Conservation (phyloP, 768 basidiomycete genomes). For the Suillus subaureus region DNA sequence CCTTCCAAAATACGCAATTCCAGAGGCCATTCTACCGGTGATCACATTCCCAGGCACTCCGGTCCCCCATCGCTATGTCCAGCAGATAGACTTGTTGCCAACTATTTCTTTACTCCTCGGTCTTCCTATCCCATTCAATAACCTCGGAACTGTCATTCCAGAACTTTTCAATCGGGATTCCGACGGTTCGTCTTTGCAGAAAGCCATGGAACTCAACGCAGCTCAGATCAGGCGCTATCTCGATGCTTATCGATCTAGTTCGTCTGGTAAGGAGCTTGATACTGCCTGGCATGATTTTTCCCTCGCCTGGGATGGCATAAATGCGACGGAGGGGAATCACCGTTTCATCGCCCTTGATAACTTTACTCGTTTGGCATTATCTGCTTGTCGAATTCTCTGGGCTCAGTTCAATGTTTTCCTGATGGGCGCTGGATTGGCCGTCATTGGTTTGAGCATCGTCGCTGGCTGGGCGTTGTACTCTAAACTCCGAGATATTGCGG, state of each 20-base stretch:
- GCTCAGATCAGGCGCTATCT: slow-evolving; percentile 50
- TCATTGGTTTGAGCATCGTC: no score
- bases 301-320: slow-evolving; percentile 43
- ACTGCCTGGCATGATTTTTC: slow-evolving; percentile 58
- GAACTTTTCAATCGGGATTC: slow-evolving; percentile 73
- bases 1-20: slow-evolving; percentile 36
- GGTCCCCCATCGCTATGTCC: slow-evolving; percentile 61
- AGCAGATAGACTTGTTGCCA: slow-evolving; percentile 94
- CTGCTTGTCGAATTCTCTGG: no score
- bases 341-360: no score
- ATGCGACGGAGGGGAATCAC: neutral
- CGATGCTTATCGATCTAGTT: slow-evolving; percentile 68
- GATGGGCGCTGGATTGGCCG: no score
- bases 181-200: slow-evolving; percentile 43
- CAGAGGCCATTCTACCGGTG: slow-evolving; percentile 53
- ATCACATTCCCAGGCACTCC: slow-evolving; percentile 62
- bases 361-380: no score
- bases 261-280: slow-evolving; percentile 71
- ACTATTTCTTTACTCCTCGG: slow-evolving; percentile 91
- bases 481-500: no score
- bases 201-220: slow-evolving; percentile 70
- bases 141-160: slow-evolving; percentile 88
- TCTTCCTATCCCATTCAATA: slow-evolving; percentile 85
- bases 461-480: no score
- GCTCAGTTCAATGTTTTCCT: no score